Conservation (phyloP, 2,329 filamentous ascomycete genomes). For the Diaporthe velutina region DNA sequence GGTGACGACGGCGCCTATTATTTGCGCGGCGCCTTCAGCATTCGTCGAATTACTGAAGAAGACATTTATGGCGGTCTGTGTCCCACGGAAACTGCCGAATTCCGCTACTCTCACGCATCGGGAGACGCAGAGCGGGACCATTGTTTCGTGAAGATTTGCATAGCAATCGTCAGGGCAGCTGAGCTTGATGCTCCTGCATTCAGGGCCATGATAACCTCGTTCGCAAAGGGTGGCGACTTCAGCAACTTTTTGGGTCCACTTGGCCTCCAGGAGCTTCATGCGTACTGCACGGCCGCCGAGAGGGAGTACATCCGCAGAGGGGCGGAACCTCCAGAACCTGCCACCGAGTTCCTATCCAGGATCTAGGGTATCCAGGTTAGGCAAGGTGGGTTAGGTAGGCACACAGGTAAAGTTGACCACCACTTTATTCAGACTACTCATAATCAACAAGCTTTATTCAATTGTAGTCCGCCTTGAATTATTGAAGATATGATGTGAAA, state of each 20-base stretch:
- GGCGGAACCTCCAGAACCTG: not conserved
- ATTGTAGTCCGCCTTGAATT: too few species aligned
- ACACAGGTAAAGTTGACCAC: too few species aligned
- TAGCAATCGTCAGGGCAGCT: not conserved
- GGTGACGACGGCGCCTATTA: not conserved
- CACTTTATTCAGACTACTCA: not conserved
- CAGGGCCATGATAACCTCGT: not conserved
- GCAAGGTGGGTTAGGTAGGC: not conserved
- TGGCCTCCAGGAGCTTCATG: not conserved
- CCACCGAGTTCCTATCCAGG: not conserved
- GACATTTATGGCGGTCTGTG: not conserved
- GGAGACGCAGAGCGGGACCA: not conserved
- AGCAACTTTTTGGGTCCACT: not conserved
- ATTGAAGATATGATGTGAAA: too few species aligned
- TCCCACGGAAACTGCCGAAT: not conserved
- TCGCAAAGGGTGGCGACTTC: not conserved
- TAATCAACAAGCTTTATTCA: too few species aligned
- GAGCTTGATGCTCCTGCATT: not conserved
- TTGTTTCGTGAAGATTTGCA: not conserved
- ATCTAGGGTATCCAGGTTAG: not conserved
- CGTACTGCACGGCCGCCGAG: not conserved
- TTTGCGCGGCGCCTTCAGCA: not conserved
- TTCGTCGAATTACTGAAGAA: not conserved
- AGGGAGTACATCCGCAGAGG: not conserved
- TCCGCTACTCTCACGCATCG: not conserved